A percentile compares a stretch with the other conserved stretches of the same genome.
Conservation (phyloP, 2,329 filamentous ascomycete genomes). For the Trichophyton benhamiae region DNA sequence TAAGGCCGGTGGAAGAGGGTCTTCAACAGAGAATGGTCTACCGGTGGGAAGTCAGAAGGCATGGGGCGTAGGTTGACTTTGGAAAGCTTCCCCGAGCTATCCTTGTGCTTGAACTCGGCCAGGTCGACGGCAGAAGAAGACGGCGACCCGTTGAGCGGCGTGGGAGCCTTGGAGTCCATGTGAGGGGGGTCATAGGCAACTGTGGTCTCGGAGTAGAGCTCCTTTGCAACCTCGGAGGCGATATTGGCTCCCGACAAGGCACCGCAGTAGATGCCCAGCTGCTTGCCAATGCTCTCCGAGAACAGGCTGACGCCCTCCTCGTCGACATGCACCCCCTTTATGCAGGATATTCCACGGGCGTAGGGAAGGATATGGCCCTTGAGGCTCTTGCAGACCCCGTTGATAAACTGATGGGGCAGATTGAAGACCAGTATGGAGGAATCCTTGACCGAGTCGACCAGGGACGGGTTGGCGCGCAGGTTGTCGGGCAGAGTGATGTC, state of each 20-base stretch:
- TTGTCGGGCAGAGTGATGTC: constrained; percentile 71
- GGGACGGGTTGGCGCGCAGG: constrained; percentile 33
- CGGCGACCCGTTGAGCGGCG: constrained; percentile 44
- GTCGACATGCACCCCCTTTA: constrained; percentile 92
- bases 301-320: constrained; percentile 79
- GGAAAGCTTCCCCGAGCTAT: constrained; percentile 54
- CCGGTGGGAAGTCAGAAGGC: constrained; percentile 68
- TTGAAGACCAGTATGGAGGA: constrained; percentile 92
- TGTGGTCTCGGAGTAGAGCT: constrained; percentile 96
- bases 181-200: constrained; percentile 88
- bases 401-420: constrained; percentile 80
- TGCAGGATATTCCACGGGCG: constrained; percentile 88
- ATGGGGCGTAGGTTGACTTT: constrained; percentile 61
- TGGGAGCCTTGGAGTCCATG: constrained; percentile 69
- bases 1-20: constrained; percentile 89
- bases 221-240: constrained; percentile 81
- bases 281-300: constrained; percentile 85
- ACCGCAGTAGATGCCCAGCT: constrained; percentile 89
- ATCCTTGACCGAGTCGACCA: constrained; percentile 60
- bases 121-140: constrained; percentile 35
- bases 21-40: constrained; percentile 74
- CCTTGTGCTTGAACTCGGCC: constrained; percentile 49
- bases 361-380: constrained; percentile 82
- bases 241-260: constrained; percentile 94
- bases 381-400: constrained; percentile 69